Base-by-base conservation (phyloP, 1,139 yeast species). In the Hansenula sp. region DNA sequence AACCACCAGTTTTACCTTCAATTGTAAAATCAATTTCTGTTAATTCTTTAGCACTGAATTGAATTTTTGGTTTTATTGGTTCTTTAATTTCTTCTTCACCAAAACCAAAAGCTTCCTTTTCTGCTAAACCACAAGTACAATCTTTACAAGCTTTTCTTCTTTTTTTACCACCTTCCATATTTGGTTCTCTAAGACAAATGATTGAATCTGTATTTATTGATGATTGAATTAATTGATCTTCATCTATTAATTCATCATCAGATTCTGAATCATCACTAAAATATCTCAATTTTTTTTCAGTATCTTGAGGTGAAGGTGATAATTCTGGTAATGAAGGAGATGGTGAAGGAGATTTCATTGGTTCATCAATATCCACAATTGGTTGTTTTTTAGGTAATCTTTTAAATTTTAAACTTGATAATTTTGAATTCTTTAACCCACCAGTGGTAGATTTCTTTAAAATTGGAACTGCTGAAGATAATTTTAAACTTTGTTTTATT, bases 91-190 rank as follows among this genome's bases (percentile, higher is more conserved):
- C 76, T 50, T 74, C 81, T 45, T 79, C 21, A 26, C 36, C 33
- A 34, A 44, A 44, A 3, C 42, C 50, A 44, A 53, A 53, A 8
- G 56, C 89, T 61, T 83, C 89, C 43, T 75, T 64, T 61, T 92
- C 98, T 53, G 83, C 88, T 50, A 92, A 73, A 8, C 98, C 98
- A 69, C 99, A 94, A 0, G 97, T 84, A 63, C 98, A 94, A 64
- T 92, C 97, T 65, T 89, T 92, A 69, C 99, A 94, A 0, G 98
- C 95, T 63, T 75, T 83, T 67, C 85, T 79, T 64, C 90, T 74
- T 58, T 74, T 77, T 42, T 79, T 76, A 16, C 92, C 90, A 10
- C 64, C 59, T 24, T 19, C 29, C 13, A 63, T 60, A 17, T 71
- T 37, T 36, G 60, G 55, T 42, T 51, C 53, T 34, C 55, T 47